These are phyloP conservation scores for Candida tammaniensis DNA, from an alignment of 805 yeast genomes.

Conservation along the genomic window DNA sequence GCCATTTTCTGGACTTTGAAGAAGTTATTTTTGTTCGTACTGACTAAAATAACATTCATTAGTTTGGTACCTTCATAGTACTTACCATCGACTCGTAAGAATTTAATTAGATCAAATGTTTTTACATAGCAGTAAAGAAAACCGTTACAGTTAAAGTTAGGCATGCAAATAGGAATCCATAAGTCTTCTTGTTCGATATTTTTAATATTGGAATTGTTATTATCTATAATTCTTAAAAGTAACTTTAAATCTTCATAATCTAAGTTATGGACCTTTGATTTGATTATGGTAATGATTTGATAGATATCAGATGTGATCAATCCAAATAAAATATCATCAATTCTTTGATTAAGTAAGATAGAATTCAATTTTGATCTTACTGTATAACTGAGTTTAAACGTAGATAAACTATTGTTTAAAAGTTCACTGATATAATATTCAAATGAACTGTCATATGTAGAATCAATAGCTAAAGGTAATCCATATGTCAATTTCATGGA, in stretches of 20 bases:
- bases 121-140: conserved; percentile 80
- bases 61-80: conserved; percentile 14
- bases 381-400: conserved; percentile 48
- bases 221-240: conserved; percentile 65
- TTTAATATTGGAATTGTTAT: conserved; percentile 18
- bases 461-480: not conserved
- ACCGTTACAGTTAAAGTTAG: conserved; percentile 85
- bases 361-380: conserved; percentile 57
- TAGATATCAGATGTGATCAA: conserved; percentile 63
- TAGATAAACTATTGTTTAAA: conserved; percentile 16
- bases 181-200: conserved; percentile 54
- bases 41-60: conserved; percentile 46
- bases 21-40: conserved; percentile 77
- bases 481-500: conserved; percentile 37
- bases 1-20: conserved; percentile 68
- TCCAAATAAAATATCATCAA: conserved; percentile 64
- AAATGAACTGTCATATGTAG: conserved; percentile 8
- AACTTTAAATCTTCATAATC: conserved; percentile 81
- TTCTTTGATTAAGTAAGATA: conserved; percentile 37
- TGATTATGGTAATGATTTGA: conserved; percentile 62
- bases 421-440: conserved; percentile 28
- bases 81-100: conserved; percentile 14
- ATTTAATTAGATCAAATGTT: conserved; percentile 20
- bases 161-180: conserved; percentile 93
- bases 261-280: conserved; percentile 75